Evolutionary conservation across 2,329 filamentous ascomycete species (phyloP).

Genomic region (Fusarium subglutinans): DNA sequence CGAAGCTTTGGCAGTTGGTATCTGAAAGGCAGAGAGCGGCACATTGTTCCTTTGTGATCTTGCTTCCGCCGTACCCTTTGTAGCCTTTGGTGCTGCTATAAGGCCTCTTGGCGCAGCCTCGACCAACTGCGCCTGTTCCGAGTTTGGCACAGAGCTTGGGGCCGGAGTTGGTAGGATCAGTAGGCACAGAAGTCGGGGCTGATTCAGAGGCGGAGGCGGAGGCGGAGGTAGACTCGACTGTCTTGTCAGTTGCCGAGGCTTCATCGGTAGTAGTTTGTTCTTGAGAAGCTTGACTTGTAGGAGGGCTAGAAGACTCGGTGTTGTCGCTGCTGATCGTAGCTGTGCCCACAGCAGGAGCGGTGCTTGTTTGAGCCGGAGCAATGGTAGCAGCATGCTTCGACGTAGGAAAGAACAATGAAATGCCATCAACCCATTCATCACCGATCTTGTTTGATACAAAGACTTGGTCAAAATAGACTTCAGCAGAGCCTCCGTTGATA

Average conservation of each 20-base stretch:
- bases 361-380: constrained; percentile 8
- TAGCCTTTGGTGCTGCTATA: constrained; percentile 32
- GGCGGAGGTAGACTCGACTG: not conserved
- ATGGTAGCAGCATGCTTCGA: constrained; percentile 13
- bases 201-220: not conserved
- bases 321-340: not conserved
- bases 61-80: constrained; percentile 17
- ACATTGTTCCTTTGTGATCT: constrained; percentile 30
- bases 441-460: constrained; percentile 35
- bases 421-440: constrained; percentile 25
- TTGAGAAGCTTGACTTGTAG: not conserved
- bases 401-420: constrained; percentile 30
- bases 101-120: constrained; percentile 27
- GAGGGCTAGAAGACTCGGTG: not conserved
- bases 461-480: constrained; percentile 38
- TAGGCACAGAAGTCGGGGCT: not conserved
- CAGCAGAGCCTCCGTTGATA: constrained; percentile 24
- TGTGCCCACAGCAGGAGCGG: not conserved
- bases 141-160: constrained; percentile 28
- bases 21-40: constrained; percentile 31
- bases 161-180: not conserved
- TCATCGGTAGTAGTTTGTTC: not conserved
- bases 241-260: not conserved
- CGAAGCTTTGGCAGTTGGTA: constrained; percentile 28
- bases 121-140: constrained; percentile 8